Base-by-base conservation (phyloP, 805 yeast genomes). In the Candida hispaniensis region DNA sequence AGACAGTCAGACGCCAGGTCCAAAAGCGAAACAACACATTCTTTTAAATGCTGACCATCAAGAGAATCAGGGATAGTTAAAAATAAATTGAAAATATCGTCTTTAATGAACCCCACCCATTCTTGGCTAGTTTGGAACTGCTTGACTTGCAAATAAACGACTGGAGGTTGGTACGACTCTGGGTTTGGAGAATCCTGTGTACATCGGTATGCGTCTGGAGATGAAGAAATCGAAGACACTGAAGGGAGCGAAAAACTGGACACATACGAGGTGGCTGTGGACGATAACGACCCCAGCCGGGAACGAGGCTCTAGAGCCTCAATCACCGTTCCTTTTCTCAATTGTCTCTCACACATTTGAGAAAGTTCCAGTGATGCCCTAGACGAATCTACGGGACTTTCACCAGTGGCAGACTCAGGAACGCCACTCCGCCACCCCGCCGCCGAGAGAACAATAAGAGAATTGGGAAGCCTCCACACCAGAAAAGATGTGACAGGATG, bases 321-420 rank as follows among this genome's bases (percentile, higher is more conserved):
- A 18, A 32, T 32, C 36, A 32, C 36, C 24, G 36, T 21, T 32
- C 36, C 36, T 23, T 32, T 23, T 23, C 36, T 16, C 18, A 32
- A 32, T 18, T 32, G 36, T 32, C 36, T 32, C 36, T 32, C 36
- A 32, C 36, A 32, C 36, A 32, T 17, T 13, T 32, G 28, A 18
- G 36, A 32, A 9, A 32, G 36, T 32, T 32, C 36, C 22, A 32
- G 36, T 32, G 36, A 32, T 32, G 36, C 36, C 36, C 36, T 32
- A 32, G 36, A 32, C 36, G 24, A 23, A 18, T 32, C 36, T 32
- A 32, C 36, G 36, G 36, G 36, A 10, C 36, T 32, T 32, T 7
- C 7, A 18, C 28, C 15, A 21, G 13, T 13, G 18, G 36, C 18
- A 18, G 22, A 27, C 36, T 32, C 36, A 32, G 36, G 36, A 32